Percentiles rank a stretch among this genome's conserved stretches.
Evolutionary conservation across 495 filamentous ascomycete genomes (phyloP).

Genomic region (Aeminium ludgeri): DNA sequence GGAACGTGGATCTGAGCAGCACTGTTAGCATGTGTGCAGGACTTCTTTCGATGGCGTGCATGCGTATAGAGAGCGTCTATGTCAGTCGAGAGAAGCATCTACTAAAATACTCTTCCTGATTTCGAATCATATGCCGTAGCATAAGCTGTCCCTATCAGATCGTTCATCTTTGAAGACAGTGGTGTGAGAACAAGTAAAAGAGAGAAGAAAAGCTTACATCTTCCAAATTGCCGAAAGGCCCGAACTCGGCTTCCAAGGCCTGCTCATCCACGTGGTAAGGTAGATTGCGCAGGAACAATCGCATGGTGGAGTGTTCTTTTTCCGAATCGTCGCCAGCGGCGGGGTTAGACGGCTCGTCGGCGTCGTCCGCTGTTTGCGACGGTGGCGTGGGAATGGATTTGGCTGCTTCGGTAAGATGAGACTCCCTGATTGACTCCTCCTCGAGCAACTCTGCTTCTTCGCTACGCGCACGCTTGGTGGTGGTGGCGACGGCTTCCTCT

Average conservation of each 20-base stretch:
- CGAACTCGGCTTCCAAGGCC: constrained; percentile 56
- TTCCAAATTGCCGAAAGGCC: constrained; percentile 52
- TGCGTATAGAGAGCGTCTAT: constrained; percentile 2
- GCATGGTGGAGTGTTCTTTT: constrained; percentile 38
- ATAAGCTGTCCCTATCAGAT: constrained; percentile 99
- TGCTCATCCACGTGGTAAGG: constrained; percentile 64
- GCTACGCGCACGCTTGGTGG: not conserved
- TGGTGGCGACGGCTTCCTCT: constrained; percentile 4
- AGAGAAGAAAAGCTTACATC: constrained; percentile 49
- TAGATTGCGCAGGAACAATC: constrained; percentile 80
- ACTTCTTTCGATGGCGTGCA: not conserved
- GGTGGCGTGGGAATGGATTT: constrained; percentile 5
- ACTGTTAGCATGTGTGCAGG: not conserved
- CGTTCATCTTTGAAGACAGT: constrained; percentile 58
- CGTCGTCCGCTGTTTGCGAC: constrained; percentile 16
- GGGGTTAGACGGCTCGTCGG: constrained; percentile 11
- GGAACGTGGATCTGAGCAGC: constrained; percentile 59
- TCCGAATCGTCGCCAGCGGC: constrained; percentile 24
- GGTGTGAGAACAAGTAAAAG: constrained; percentile 9
- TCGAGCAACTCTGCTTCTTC: too few relatives aligned
- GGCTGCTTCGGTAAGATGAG: not conserved
- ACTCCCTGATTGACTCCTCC: too few relatives aligned
- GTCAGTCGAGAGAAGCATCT: constrained; percentile 56
- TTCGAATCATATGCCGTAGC: constrained; percentile 48
- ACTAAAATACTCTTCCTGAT: constrained; percentile 55